A percentile compares a stretch with the other conserved stretches of the same genome.
Conservation (phyloP, 495 filamentous ascomycete genomes). For the Lepidopterella palustris region DNA sequence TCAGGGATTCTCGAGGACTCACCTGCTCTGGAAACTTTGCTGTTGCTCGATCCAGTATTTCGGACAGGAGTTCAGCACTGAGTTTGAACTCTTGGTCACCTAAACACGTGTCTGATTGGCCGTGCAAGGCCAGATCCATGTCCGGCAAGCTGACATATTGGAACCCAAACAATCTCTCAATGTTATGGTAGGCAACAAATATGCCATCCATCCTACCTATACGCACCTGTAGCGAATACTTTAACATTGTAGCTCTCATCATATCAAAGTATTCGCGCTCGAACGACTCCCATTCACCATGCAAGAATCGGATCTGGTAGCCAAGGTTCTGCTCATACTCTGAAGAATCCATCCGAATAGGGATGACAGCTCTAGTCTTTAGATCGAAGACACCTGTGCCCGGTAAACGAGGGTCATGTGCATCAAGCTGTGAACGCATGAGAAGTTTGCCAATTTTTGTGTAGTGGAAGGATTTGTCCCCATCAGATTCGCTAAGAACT, state of each 20-base stretch:
- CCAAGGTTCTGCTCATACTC: constrained; percentile 69
- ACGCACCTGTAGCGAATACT: constrained; percentile 92
- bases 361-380: constrained; percentile 87
- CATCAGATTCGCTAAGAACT: constrained; percentile 54
- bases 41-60: constrained; percentile 66
- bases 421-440: constrained; percentile 94
- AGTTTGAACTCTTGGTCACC: constrained; percentile 85
- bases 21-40: constrained; percentile 59
- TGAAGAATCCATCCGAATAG: constrained; percentile 75
- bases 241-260: constrained; percentile 90
- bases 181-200: constrained; percentile 96
- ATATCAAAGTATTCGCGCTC: constrained; percentile 96
- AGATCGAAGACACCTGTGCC: constrained; percentile 95
- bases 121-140: constrained; percentile 83
- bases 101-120: constrained; percentile 53
- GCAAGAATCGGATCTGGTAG: constrained; percentile 74
- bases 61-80: constrained; percentile 71
- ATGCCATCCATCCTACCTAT: constrained; percentile 99
- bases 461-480: constrained; percentile 64
- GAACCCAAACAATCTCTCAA: constrained; percentile 92
- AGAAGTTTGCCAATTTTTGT: constrained; percentile 83
- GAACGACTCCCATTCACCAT: constrained; percentile 78
- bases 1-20: constrained; percentile 9
- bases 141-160: constrained; percentile 83
- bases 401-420: constrained; percentile 76